Percentiles rank a stretch among this genome's conserved stretches.
phyloP scores from a whole-genome alignment of 2,329 filamentous ascomycete genomes.

The Diaporthe vaccinii region DNA sequence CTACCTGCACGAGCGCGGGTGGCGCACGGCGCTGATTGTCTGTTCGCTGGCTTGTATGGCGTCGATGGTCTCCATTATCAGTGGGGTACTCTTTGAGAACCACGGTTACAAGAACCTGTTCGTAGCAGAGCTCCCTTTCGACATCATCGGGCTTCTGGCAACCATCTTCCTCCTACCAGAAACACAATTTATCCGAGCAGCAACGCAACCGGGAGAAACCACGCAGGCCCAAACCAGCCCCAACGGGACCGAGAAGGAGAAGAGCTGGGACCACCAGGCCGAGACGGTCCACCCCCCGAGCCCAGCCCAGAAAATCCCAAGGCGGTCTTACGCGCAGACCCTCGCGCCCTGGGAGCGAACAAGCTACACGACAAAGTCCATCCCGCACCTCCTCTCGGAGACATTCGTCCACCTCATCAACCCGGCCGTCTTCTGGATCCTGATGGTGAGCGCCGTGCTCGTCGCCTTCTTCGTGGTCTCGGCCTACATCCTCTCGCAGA shows the following conservation, averaged over 20 bases:
- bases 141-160: conserved; percentile 45
- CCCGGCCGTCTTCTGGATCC: conserved; percentile 44
- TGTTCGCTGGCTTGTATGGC: conserved; percentile 49
- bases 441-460: conserved; percentile 43
- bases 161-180: conserved; percentile 49
- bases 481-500: conserved; percentile 43
- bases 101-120: conserved; percentile 49
- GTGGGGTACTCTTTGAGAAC: conserved; percentile 47
- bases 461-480: conserved; percentile 42
- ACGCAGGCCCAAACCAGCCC: not conserved
- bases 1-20: conserved; percentile 50
- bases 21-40: conserved; percentile 49
- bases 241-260: conserved; percentile 31
- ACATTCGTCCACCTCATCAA: conserved; percentile 43
- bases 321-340: conserved; percentile 32
- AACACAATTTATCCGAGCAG: conserved; percentile 43
- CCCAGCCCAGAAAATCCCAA: not conserved
- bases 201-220: not conserved
- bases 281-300: not conserved
- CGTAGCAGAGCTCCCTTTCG: conserved; percentile 48
- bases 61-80: conserved; percentile 48
- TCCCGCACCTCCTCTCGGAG: conserved; percentile 41
- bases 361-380: conserved; percentile 39
- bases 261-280: conserved; percentile 7
- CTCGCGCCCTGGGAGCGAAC: conserved; percentile 21